Evolutionary conservation across 352 stramenopile species (phyloP), one percentile per base, ranked within the genome.

Genomic region (Phytophthora capsici): DNA sequence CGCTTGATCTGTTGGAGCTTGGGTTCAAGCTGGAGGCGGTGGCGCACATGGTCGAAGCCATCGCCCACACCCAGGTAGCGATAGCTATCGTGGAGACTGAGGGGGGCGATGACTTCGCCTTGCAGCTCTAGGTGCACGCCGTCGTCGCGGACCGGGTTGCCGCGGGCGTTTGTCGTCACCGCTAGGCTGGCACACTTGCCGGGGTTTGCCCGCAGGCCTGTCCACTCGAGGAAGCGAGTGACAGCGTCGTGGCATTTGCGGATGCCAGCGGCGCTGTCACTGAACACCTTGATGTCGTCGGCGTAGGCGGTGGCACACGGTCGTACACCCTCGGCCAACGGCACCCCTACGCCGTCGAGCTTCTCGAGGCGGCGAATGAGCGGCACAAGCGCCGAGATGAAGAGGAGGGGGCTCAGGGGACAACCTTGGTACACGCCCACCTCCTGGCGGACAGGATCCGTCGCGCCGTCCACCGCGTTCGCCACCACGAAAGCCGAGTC

Each of bases 141-240:
- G 6, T 57, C 7, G 36, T 73, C 65, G 16, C 36, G 53, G 8
- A 48, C 28, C 9, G 41, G 54, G 49, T 69, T 69, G 25, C 58
- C 48, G 23, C 23, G 45, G 2, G 43, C 43, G 23, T 57, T 46
- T 14, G 4, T 14, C 9, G 20, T 53, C 1, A 68, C 45, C 1
- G 60, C n/a, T 3, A 62, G 16, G 19, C 23, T 25, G 3, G 60
- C 60, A 51, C 51, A 68, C 60, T 68, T 68, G 20, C 44, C 23
- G 1, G 60, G 51, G 36, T 57, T 62, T 7, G 50, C 50, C 0
- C 45, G 44, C 5, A 62, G 7, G 14, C 51, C 32, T 8, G 44
- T 58, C 34, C 51, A 55, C 8, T 0, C 9, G 2, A 68, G 45
- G 45, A 68, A 68, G 34, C 3, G 26, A 17, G 62, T 43, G 0